phyloP scores from a whole-genome alignment of 1,139 yeast genomes.

The Meyerozyma guilliermondii region DNA sequence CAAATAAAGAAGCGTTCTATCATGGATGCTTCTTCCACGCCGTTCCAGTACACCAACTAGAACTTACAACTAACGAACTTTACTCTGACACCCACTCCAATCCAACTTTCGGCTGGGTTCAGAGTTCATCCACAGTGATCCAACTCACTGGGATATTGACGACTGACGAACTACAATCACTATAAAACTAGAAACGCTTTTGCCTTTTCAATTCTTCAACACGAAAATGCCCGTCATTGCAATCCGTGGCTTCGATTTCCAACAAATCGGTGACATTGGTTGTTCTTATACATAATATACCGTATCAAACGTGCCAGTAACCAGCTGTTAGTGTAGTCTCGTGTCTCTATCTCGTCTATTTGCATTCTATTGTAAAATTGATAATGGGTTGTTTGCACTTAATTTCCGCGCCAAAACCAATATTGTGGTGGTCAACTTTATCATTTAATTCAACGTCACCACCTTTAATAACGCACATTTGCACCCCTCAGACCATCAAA shows the following conservation, averaged over 20 bases:
- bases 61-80: neutral
- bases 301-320: too few species aligned
- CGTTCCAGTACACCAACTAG: slow-evolving; percentile 26
- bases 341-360: too few species aligned
- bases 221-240: slow-evolving; percentile 3
- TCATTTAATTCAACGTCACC: neutral
- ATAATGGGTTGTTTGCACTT: neutral
- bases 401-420: slow-evolving; percentile 4
- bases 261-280: slow-evolving; percentile 4
- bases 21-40: neutral
- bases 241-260: neutral
- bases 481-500: neutral
- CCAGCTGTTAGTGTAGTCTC: too few species aligned
- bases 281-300: neutral
- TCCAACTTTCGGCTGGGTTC: slow-evolving; percentile 2
- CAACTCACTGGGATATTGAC: slow-evolving; percentile 2
- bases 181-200: slow-evolving; percentile 3
- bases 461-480: too few species aligned
- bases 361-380: neutral
- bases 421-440: neutral
- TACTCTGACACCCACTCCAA: neutral
- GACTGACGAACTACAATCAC: slow-evolving; percentile 1
- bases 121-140: slow-evolving; percentile 1
- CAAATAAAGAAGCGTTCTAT: slow-evolving; percentile 38
- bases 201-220: slow-evolving; percentile 13